Conservation (phyloP, 768 basidiomycete species). For the Trametopsis cervina region DNA sequence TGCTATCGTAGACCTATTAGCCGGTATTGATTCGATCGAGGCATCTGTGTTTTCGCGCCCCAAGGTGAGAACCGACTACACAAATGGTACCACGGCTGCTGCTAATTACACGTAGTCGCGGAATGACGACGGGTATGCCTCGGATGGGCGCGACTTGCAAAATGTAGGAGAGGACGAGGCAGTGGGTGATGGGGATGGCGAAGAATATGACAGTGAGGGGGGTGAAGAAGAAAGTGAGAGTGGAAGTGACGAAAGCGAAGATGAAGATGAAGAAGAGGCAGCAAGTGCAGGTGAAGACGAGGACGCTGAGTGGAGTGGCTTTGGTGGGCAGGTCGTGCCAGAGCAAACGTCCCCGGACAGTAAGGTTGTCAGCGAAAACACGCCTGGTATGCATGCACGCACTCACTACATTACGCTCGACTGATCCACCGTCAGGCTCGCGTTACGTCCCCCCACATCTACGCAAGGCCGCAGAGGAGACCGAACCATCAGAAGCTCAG, state of each 20-base stretch:
- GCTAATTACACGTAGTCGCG: not conserved
- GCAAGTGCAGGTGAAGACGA: constrained; percentile 26
- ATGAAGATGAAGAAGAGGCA: constrained; percentile 21
- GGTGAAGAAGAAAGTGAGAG: constrained; percentile 22
- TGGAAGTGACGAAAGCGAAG: constrained; percentile 11
- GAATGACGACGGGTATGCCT: constrained; percentile 8
- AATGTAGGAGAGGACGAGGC: too few species aligned
- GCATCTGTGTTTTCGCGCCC: constrained; percentile 7
- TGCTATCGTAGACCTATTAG: constrained; percentile 19
- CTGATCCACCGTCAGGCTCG: too few species aligned
- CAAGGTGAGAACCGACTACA: constrained; percentile 1
- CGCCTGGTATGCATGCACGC: too few species aligned
- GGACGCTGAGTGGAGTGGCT: constrained; percentile 20
- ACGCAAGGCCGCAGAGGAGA: constrained; percentile 37
- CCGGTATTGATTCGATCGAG: constrained; percentile 21
- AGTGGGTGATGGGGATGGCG: constrained; percentile 11
- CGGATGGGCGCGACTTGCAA: too few species aligned
- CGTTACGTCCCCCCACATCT: constrained; percentile 84
- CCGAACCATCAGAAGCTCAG: constrained; percentile 32
- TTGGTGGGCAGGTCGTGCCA: too few species aligned
- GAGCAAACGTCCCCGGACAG: too few species aligned
- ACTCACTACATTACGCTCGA: too few species aligned
- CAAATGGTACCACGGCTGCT: too few species aligned
- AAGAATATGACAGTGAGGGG: constrained; percentile 19
- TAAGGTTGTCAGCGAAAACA: too few species aligned